Percentiles rank a stretch among this genome's conserved stretches.
These are phyloP conservation scores for Claviceps humidiphila DNA, from an alignment of 2,329 filamentous ascomycete species.

Conservation along the genomic window DNA sequence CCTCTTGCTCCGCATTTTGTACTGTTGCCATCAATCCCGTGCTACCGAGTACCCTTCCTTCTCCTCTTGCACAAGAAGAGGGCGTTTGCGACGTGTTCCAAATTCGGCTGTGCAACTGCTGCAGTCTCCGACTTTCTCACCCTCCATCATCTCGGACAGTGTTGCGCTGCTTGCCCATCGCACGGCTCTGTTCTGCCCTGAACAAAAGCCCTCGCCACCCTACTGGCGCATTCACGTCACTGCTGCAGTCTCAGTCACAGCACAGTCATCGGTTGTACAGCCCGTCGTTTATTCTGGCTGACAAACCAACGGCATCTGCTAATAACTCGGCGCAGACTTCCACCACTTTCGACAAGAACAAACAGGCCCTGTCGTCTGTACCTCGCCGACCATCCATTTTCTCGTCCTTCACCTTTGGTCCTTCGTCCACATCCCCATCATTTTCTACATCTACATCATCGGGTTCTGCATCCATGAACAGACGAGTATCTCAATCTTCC, in stretches of 20 bases:
- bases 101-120: not conserved
- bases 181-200: not conserved
- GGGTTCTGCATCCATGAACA: conserved; percentile 7
- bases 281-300: conserved; percentile 15
- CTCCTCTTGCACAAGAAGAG: not conserved
- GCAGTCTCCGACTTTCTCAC: not conserved
- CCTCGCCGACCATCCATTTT: conserved; percentile 8
- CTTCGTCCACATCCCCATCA: conserved; percentile 8
- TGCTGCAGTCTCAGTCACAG: conserved; percentile 5
- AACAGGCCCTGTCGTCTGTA: conserved; percentile 5
- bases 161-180: not conserved
- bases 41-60: not conserved
- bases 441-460: conserved; percentile 6
- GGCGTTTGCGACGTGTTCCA: not conserved
- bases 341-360: conserved; percentile 17
- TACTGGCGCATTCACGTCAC: conserved; percentile 4
- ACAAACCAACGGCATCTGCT: conserved; percentile 21
- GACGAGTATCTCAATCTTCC: conserved; percentile 9
- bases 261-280: not conserved
- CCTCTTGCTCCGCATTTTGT: not conserved
- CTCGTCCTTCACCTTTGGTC: conserved; percentile 2
- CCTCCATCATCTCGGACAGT: conserved; percentile 3
- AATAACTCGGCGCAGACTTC: conserved; percentile 10
- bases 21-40: not conserved
- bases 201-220: conserved; percentile 1